A percentile compares a stretch with the other conserved stretches of the same genome.
These are phyloP conservation scores for Floccularia luteovirens DNA, from an alignment of 768 basidiomycete genomes.

Conservation along the genomic window DNA sequence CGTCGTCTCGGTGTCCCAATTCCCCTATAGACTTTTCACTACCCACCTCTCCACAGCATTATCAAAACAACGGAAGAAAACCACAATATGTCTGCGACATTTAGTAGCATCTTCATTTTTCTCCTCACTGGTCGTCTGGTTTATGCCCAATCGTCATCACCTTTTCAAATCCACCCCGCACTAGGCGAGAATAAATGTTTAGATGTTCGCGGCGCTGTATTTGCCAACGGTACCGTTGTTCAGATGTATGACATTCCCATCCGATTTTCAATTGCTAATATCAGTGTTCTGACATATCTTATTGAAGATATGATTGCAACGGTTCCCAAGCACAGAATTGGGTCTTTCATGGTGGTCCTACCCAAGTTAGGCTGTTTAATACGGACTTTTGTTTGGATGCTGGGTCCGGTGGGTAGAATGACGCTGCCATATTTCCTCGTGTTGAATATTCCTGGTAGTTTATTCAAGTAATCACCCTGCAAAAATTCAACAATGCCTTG, in stretches of 20 bases:
- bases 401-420: conserved; percentile 17
- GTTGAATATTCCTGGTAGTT: conserved; percentile 2
- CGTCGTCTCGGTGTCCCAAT: too few relatives aligned
- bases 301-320: conserved; percentile 25
- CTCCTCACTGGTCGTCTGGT: conserved; percentile 1
- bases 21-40: too few relatives aligned
- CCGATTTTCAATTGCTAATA: neutral
- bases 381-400: conserved; percentile 26
- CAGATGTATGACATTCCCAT: conserved; percentile 15
- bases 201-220: conserved; percentile 15
- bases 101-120: neutral
- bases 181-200: conserved; percentile 15
- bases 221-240: conserved; percentile 18
- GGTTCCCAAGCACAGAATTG: conserved; percentile 22
- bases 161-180: conserved; percentile 12
- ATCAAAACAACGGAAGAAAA: too few relatives aligned
- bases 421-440: neutral
- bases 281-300: neutral
- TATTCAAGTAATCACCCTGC: conserved; percentile 12
- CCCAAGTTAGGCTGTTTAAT: conserved; percentile 17
- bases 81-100: too few relatives aligned
- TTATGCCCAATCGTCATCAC: conserved; percentile 13
- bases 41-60: too few relatives aligned
- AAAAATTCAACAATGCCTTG: conserved; percentile 17
- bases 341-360: conserved; percentile 18